Conservation (phyloP, 2,329 filamentous ascomycete species). For the Colletotrichum sansevieriae region DNA sequence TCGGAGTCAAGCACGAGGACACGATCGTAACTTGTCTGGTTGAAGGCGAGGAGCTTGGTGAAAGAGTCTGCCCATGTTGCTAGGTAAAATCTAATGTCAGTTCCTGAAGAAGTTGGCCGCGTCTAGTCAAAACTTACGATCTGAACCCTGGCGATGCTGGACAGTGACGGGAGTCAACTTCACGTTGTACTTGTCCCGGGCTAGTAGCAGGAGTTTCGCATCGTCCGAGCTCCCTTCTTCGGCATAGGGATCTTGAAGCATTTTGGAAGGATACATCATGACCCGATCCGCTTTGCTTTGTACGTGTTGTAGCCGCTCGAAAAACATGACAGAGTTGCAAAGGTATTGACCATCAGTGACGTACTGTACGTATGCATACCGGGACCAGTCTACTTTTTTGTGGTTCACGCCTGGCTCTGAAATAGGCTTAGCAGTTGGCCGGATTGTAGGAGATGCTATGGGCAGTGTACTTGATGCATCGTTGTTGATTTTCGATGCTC, state of each 20-base stretch:
- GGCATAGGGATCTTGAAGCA: conserved; percentile 48
- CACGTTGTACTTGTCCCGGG: conserved; percentile 59
- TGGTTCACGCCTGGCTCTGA: too few relatives aligned
- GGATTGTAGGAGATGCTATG: too few relatives aligned
- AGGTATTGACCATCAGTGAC: conserved; percentile 60
- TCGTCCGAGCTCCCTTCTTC: conserved; percentile 47
- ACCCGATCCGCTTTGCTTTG: conserved; percentile 59
- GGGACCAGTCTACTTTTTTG: neutral
- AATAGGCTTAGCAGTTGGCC: too few relatives aligned
- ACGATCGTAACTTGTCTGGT: conserved; percentile 70
- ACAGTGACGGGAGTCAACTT: conserved; percentile 58
- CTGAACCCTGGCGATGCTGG: conserved; percentile 51
- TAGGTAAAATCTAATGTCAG: conserved; percentile 1
- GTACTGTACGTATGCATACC: conserved; percentile 63
- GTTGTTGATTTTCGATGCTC: too few relatives aligned
- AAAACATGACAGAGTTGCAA: conserved; percentile 56
- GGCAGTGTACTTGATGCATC: too few relatives aligned
- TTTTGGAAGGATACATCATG: conserved; percentile 59
- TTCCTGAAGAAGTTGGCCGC: too few relatives aligned
- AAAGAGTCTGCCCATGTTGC: conserved; percentile 73
- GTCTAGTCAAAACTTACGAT: conserved; percentile 48
- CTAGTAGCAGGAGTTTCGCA: conserved; percentile 54
- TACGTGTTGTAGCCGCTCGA: conserved; percentile 58
- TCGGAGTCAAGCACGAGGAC: conserved; percentile 70
- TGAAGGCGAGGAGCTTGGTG: conserved; percentile 76